Base-by-base conservation (phyloP, 2,329 filamentous ascomycete species). In the Helotiales sp. region DNA sequence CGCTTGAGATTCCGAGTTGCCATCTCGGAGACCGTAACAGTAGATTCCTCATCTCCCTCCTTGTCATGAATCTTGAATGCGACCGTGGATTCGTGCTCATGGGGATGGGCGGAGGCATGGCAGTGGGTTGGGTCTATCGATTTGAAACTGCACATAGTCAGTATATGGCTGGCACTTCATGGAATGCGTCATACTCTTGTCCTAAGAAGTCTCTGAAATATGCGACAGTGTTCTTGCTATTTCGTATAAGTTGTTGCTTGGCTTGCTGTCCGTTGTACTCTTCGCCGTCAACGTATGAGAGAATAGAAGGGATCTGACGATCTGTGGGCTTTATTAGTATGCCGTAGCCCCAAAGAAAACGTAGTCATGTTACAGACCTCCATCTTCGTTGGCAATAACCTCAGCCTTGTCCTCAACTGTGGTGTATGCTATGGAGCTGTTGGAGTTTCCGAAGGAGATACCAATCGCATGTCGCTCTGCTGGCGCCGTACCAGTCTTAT, bases 341-440 rank as follows among this genome's bases (percentile, higher is more conserved):
- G 31, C 27, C 42, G 52, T 36, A 9, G 12, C 22, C 1, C 10
- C 30, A 3, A 2, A 5, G 24, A 1, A 1, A 36, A 55, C 40
- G 15, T 30, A 15, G 9, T 31, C 44, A 46, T 44, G 25, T n/a
- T 25, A 77, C 85, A 71, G 74, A 92, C 91, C 91, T 81, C 95
- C 95, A 73, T 98, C 95, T 80, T 98, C 95, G 78, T 99, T 98
- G 72, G 95, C 95, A 78, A 99, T 98, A 64, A 99, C 93, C 75
- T 97, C 91, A 64, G 92, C 88, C 81, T 96, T 96, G 76, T 96
- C 93, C 71, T 98, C 93, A 62, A 88, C 84, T 47, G 92, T 96
- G 73, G 93, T 96, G 74, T 87, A 92, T 69, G 93, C 93, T 77
- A 99, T 97, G 60, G 92, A 97, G 79, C 91, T 96, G 86, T 96